Conservation (phyloP, 129 eudicot genomes). For the Glebionis coronaria region DNA sequence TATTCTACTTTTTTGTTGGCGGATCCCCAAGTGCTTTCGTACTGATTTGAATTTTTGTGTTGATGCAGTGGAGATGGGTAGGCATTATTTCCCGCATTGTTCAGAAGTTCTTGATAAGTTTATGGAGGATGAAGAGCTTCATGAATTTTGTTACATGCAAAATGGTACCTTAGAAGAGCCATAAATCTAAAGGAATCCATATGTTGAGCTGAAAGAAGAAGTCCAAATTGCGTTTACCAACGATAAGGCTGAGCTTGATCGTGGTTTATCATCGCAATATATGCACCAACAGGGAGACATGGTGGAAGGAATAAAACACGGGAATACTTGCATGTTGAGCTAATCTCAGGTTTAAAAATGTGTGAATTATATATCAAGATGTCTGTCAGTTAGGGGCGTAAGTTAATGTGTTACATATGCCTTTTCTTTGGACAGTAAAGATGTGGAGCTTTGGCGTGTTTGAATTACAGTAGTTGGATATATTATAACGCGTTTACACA, state of each 20-base stretch:
- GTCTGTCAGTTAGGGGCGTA: too few species aligned
- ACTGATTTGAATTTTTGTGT: neutral
- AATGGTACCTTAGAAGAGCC: slow-evolving; percentile 60
- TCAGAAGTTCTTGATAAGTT: slow-evolving; percentile 66
- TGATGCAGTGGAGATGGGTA: slow-evolving; percentile 68
- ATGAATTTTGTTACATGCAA: slow-evolving; percentile 40
- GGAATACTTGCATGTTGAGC: too few species aligned
- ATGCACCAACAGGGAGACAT: slow-evolving; percentile 31
- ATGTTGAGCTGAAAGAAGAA: slow-evolving; percentile 63
- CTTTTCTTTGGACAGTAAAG: too few species aligned
- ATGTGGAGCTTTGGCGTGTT: too few species aligned
- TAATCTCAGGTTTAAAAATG: too few species aligned
- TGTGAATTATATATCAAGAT: too few species aligned
- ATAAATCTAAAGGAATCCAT: slow-evolving; percentile 43
- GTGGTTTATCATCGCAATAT: slow-evolving; percentile 40
- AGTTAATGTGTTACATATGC: too few species aligned
- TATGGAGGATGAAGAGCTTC: slow-evolving; percentile 64
- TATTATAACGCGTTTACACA: too few species aligned
- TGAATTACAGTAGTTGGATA: too few species aligned
- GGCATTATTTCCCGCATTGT: slow-evolving; percentile 84
- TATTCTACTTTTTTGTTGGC: too few species aligned
- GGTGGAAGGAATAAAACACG: slow-evolving; percentile 33
- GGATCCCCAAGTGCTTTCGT: neutral
- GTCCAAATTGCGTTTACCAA: slow-evolving; percentile 63
- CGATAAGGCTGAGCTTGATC: slow-evolving; percentile 60